Evolutionary conservation across 176 grass and related monocot genomes (phyloP), one percentile per base, ranked within the genome.

Genomic region (Triticum dicoccoides): DNA sequence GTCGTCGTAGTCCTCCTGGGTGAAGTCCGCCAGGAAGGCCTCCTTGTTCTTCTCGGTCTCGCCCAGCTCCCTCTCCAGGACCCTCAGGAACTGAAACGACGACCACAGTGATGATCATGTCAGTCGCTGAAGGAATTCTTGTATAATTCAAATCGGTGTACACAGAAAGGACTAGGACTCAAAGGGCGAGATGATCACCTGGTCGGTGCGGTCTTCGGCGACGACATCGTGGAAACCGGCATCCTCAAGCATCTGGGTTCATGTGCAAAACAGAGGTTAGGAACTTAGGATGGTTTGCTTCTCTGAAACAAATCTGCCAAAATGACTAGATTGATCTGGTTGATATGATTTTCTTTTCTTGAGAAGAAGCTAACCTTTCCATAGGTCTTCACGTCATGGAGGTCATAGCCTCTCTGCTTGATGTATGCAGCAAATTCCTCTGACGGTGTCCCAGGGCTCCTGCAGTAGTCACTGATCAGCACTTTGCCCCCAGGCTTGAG

Each of bases 381-480:
- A 63, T 99, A 99, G 58, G 92, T 69, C 83, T 99, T 94, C 67
- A 99, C 87, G 13, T 99, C 97, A 42, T 99, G 94, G 34, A 99
- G 94, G 85, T 99, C 90, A 72, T 99, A 99, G 38, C 97, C 94
- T 73, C 97, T 93, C 85, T 91, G 89, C 71, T 90, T 89, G 38
- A 99, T 96, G 82, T 99, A 99, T 3, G 73, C 89, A 24, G 86
- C 87, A 68, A 99, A 99, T 65, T 90, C 94, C 45, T 93, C 94
- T 4, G 97, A 96, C 9, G 97, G 89, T 42, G 78, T 86, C 14
- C 94, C 94, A 75, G 87, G 80, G 52, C 76, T 99, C 77, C 89
- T 99, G 76, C 97, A 99, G 86, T 99, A 99, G 35, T 99, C 97
- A 75, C 87, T 94, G 77, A 99, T 94, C 45, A 99, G 85, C 85